Base-by-base conservation (phyloP, 75 land plant species). In the Selaginella tamariscina region DNA sequence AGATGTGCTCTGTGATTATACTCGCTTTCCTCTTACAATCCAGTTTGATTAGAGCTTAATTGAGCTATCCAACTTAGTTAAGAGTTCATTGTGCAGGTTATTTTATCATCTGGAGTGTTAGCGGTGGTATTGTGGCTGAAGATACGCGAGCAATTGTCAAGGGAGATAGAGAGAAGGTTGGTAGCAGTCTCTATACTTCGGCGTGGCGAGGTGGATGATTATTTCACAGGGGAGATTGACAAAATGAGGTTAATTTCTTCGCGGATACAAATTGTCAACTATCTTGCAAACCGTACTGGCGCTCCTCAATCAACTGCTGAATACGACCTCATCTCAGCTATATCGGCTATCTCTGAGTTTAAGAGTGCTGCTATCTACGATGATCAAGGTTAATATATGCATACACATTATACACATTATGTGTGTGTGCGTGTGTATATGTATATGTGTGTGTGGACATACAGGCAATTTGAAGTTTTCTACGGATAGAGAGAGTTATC, bases 111-210 rank as follows among this genome's bases (percentile, higher is more conserved):
- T 29, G 74, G 74, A 54, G 55, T 68, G 49, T 30, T 72, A 56
- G 33, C 74, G 0, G 32, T 56, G 29, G 74, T 72, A 27, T 30
- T 72, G 32, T 72, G 74, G 74, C 64, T 65, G n/a, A 72, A 72
- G 13, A 44, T 67, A 15, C 77, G 72, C 27, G 67, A 73, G n/a
- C 77, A 75, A 66, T 68, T 75, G 33, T 71, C 67, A 32, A 65
- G 65, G 15, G 73, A 75, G 73, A 75, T 75, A 30, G 77, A 70
- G 29, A 63, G 72, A 32, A 64, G 77, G 57, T 62, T 75, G 9
- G 62, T 72, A 32, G 59, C 73, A 22, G 73, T 75, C 0, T 73
- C 77, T 1, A 57, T 70, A 26, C 31, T 75, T 67, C 33, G 77
- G 29, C 60, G 33, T 54, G 77, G 69, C 31, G 64, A 70, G 39